phyloP scores from a whole-genome alignment of 768 basidiomycete genomes.

The Mycena rebaudengoi region DNA sequence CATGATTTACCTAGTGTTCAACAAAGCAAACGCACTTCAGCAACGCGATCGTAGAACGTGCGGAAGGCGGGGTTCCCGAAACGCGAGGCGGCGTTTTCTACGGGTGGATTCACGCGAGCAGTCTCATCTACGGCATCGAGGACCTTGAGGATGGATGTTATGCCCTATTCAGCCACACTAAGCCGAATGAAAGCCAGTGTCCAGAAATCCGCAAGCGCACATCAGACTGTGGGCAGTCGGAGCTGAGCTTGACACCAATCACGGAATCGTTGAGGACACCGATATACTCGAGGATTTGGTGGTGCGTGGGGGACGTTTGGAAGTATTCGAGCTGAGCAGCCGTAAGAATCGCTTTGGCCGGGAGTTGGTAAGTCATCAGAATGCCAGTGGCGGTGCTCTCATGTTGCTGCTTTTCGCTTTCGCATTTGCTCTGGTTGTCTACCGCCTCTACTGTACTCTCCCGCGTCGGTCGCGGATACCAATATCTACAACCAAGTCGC shows the following conservation, averaged over 20 bases:
- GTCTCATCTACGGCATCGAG: slow-evolving; percentile 73
- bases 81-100: slow-evolving; percentile 89
- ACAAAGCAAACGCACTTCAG: slow-evolving; percentile 55
- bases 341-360: slow-evolving; percentile 79
- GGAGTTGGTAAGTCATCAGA: slow-evolving; percentile 52
- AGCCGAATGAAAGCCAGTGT: background rate
- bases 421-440: slow-evolving; percentile 1
- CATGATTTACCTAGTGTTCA: background rate
- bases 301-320: slow-evolving; percentile 75
- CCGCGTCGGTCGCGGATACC: slow-evolving; percentile 3
- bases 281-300: slow-evolving; percentile 73
- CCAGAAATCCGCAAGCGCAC: slow-evolving; percentile 52
- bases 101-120: slow-evolving; percentile 78
- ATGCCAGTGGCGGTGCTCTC: too few relatives aligned
- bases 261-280: slow-evolving; percentile 79
- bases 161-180: slow-evolving; percentile 55
- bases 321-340: slow-evolving; percentile 85
- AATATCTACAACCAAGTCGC: slow-evolving; percentile 23
- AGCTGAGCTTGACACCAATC: slow-evolving; percentile 78
- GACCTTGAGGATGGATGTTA: slow-evolving; percentile 66
- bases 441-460: slow-evolving; percentile 22
- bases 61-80: slow-evolving; percentile 99
- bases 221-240: slow-evolving; percentile 62
- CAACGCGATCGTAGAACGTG: slow-evolving; percentile 86
- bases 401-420: slow-evolving; percentile 4